These are phyloP conservation scores for Fusarium sp. DNA, from an alignment of 2,329 filamentous ascomycete species.

Conservation along the genomic window DNA sequence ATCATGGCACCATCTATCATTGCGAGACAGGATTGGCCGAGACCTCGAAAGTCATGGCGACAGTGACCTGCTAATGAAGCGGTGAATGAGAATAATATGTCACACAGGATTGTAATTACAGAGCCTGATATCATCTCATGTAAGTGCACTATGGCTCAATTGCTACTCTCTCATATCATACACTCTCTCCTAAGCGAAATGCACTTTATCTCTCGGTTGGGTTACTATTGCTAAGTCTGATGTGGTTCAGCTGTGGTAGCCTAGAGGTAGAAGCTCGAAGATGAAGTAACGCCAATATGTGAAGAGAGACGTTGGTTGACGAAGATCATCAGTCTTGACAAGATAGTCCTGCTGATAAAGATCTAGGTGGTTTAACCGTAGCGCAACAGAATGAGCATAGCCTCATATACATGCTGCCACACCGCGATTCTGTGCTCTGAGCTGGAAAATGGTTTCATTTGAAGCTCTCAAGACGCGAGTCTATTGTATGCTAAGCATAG, in stretches of 20 bases:
- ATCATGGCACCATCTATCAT: not conserved
- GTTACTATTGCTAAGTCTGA: not conserved
- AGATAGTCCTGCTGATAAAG: not conserved
- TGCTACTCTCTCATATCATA: not conserved
- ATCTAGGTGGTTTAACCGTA: not conserved
- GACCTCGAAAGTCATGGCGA: not conserved
- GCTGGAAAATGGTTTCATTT: too few relatives aligned
- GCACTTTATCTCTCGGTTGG: not conserved
- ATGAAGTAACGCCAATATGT: not conserved
- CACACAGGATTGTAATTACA: not conserved
- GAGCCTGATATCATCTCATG: not conserved
- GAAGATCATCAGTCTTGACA: not conserved
- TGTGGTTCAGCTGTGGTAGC: not conserved
- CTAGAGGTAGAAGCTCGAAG: not conserved
- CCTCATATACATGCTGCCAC: too few relatives aligned
- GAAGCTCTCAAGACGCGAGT: too few relatives aligned
- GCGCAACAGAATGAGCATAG: not conserved
- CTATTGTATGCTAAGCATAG: too few relatives aligned
- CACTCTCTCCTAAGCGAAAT: not conserved
- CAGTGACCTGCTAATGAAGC: slow-evolving; percentile 3
- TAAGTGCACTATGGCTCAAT: not conserved
- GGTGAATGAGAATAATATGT: slow-evolving; percentile 15
- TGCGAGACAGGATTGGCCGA: slow-evolving; percentile 1
- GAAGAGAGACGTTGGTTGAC: not conserved
- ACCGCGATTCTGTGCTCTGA: too few relatives aligned